Evolutionary conservation across 2,329 filamentous ascomycete genomes (phyloP).

Genomic region (Biscogniauxia sp.): DNA sequence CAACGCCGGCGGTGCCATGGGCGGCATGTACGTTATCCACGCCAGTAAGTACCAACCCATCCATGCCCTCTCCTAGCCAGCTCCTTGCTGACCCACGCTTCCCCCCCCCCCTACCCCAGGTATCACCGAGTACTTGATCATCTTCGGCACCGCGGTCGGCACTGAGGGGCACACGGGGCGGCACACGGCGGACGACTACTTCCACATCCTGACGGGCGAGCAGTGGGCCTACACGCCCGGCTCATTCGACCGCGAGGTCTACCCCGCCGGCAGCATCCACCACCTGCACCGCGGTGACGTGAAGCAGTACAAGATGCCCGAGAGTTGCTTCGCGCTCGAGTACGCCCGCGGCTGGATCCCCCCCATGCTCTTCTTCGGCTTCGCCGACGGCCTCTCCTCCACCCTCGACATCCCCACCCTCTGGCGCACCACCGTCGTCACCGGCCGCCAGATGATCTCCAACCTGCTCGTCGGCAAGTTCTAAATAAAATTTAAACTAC

Average conservation of each 20-base stretch:
- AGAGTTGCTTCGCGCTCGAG: slow-evolving; percentile 75
- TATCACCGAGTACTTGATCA: slow-evolving; percentile 85
- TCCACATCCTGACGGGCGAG: slow-evolving; percentile 80
- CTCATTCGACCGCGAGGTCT: slow-evolving; percentile 65
- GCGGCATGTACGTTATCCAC: slow-evolving; percentile 86
- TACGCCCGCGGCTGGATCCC: slow-evolving; percentile 89
- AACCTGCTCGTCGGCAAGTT: slow-evolving; percentile 73
- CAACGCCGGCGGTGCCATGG: slow-evolving; percentile 89
- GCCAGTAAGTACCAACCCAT: slow-evolving; percentile 58
- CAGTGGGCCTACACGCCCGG: slow-evolving; percentile 74
- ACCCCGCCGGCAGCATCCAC: slow-evolving; percentile 67
- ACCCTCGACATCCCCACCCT: slow-evolving; percentile 84
- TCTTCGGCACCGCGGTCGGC: slow-evolving; percentile 79
- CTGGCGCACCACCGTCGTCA: slow-evolving; percentile 74
- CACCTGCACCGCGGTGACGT: slow-evolving; percentile 68
- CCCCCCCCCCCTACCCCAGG: slow-evolving; percentile 39
- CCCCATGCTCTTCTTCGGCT: slow-evolving; percentile 88
- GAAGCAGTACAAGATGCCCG: slow-evolving; percentile 82
- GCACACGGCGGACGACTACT: slow-evolving; percentile 92
- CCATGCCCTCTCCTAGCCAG: not conserved
- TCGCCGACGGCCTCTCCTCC: slow-evolving; percentile 74
- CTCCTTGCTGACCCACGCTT: slow-evolving; percentile 1
- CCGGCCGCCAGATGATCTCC: slow-evolving; percentile 70
- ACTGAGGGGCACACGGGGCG: slow-evolving; percentile 87
- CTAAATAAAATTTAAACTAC: slow-evolving; percentile 34